Evolutionary conservation across 1,284 basidiomycete genomes (phyloP), one percentile per base, ranked within the genome.

Genomic region (Gymnopus androsaceus): DNA sequence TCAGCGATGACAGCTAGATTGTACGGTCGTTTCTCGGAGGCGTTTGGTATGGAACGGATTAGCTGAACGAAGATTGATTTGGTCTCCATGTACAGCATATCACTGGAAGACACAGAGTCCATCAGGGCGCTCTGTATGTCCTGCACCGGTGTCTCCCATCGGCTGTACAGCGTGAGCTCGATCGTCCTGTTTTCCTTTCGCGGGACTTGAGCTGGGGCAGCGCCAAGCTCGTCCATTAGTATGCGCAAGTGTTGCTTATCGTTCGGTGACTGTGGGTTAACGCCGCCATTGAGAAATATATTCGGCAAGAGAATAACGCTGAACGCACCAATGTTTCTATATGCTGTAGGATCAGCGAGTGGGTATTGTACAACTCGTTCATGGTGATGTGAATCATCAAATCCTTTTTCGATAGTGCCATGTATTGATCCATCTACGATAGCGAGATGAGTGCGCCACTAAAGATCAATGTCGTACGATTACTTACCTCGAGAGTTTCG

Each of bases 11-110:
- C 84, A n/a, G 87, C 78, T 21, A 99, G 82, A 67, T 96, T 88
- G 68, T 98, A 91, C 0, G 96, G 96, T 37, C 87, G 84, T 69
- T 90, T 90, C 54, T 95, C 92, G 5, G 86, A 82, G 1, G 87
- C 79, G 53, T 89, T 83, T 0, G 96, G 96, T 60, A 99, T 86
- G 25, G 95, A 98, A 62, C 97, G 94, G 54, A 99, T 86, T 45
- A 99, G 85, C 70, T 98, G 94, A 36, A 99, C 97, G 69, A 99
- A 96, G 69, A 98, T 98, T 19, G 96, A 98, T 78, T 99, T 99
- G 60, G 97, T 92, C 72, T 99, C 97, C 94, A 99, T 98, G 78
- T 98, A 99, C 21, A 98, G 83, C 83, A 99, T 96, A 74, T 99
- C 97, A 69, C 92, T 94, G 56, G 95, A 94, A 21, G 97, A 98